Evolutionary conservation across 1,284 basidiomycete species (phyloP), one percentile per base, ranked within the genome.

Genomic region (Thecaphora thlaspeos): DNA sequence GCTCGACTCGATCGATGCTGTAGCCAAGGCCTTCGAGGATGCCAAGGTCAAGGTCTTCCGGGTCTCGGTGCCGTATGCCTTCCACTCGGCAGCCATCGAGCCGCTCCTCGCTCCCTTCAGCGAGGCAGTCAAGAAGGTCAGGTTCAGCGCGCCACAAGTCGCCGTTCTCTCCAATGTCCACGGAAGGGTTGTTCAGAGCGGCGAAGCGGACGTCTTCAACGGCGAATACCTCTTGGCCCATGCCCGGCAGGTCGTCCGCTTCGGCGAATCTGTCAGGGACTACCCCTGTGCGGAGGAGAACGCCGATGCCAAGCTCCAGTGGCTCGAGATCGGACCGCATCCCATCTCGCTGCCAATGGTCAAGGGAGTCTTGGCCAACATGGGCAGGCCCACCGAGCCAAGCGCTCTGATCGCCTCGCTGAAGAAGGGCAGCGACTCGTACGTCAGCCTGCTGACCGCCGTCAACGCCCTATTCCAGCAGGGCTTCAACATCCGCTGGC

Each of bases 321-420:
- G 64, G 60, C 48, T 68, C 43, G 64, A 68, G 36, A 17, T 63
- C 17, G 64, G 64, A 9, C 60, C 64, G 36, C 64, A 67, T 50
- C 60, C 64, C 3, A 62, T 56, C 22, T 53, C 52, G 40, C 53
- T 58, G 1, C 64, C 64, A 2, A 59, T 67, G 59, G 37, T 62
- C 36, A 67, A 61, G 38, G 59, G 63, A 15, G 61, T 57, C 43
- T 61, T 61, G 24, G 36, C 53, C 28, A 47, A 46, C 26, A 28
- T 28, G 11, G 26, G 26, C 26, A 5, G 26, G 26, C 26, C 26
- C 7, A 11, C 26, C 26, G 26, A 28, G 26, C 26, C 26, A 5
- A 28, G 26, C 11, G 26, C 26, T 5, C 26, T 28, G 7, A 11
- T 28, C 5, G 7, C 26, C 7, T 28, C 26, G 11, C 26, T 28